phyloP scores from a whole-genome alignment of 23 red algal species.

The Cyanidiococcus yangmingshanensis region DNA sequence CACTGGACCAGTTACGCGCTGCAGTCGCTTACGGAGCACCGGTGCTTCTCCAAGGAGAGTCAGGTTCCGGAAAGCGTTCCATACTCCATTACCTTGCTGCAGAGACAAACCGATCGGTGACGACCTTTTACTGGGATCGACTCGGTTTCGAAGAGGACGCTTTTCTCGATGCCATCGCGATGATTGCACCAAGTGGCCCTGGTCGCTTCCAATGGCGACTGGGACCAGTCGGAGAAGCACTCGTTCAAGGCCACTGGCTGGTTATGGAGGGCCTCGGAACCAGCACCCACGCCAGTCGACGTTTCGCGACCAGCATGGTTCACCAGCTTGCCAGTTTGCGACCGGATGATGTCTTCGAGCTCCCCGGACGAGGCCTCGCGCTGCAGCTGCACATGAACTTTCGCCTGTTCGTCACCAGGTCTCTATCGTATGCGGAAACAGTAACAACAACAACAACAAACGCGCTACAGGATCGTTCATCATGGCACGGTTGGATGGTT shows the following conservation, averaged over 20 bases:
- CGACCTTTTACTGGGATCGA: constrained; percentile 40
- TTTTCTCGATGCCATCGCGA: constrained; percentile 54
- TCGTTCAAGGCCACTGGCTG: constrained; percentile 47
- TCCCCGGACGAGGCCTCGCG: constrained; percentile 38
- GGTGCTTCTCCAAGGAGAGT: constrained; percentile 52
- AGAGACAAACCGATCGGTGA: constrained; percentile 21
- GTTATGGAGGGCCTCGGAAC: constrained; percentile 60
- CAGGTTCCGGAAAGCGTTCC: constrained; percentile 60
- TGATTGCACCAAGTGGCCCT: constrained; percentile 44
- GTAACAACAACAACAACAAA: background rate
- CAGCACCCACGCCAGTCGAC: background rate
- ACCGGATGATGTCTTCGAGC: constrained; percentile 37
- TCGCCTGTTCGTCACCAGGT: constrained; percentile 57
- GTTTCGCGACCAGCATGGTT: constrained; percentile 19
- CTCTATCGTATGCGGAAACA: background rate
- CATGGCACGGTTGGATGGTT: background rate
- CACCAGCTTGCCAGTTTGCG: constrained; percentile 37
- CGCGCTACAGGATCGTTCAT: no score
- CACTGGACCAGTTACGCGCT: background rate
- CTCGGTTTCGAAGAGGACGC: constrained; percentile 42
- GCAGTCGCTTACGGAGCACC: constrained; percentile 38
- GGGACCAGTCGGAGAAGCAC: constrained; percentile 74
- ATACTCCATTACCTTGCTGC: constrained; percentile 38
- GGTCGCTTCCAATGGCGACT: constrained; percentile 66
- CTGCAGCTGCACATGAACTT: constrained; percentile 41